phyloP scores from a whole-genome alignment of 768 basidiomycete genomes.

The Suillus ampliporus region DNA sequence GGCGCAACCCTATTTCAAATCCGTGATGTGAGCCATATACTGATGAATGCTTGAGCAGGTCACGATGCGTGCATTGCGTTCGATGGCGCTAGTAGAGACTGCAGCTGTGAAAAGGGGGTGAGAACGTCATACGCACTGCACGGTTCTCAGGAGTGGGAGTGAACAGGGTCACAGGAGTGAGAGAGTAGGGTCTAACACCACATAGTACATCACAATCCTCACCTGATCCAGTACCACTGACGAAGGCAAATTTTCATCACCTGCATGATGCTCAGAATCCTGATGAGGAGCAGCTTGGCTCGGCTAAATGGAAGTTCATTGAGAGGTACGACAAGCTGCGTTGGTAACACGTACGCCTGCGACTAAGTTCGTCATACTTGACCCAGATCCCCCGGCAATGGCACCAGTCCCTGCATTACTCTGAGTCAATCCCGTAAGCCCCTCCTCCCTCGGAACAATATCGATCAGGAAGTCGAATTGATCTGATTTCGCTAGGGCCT shows the following conservation, averaged over 20 bases:
- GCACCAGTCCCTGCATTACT: constrained; percentile 1
- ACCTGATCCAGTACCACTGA: constrained; percentile 32
- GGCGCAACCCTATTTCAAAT: not conserved
- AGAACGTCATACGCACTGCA: constrained; percentile 11
- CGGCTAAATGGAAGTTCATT: constrained; percentile 21
- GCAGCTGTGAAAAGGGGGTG: constrained; percentile 13
- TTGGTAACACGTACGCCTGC: constrained; percentile 30
- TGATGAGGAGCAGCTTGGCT: constrained; percentile 30
- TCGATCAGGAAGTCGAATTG: constrained; percentile 99
- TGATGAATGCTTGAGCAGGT: not conserved
- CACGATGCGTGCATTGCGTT: constrained; percentile 14
- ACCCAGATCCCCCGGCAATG: not conserved
- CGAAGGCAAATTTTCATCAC: constrained; percentile 22
- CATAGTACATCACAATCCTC: not conserved
- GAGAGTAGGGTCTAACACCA: constrained; percentile 4
- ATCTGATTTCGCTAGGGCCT: constrained; percentile 90
- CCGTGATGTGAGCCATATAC: not conserved
- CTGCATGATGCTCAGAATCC: constrained; percentile 29
- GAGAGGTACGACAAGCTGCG: constrained; percentile 3
- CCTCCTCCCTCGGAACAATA: constrained; percentile 88
- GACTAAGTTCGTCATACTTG: constrained; percentile 22
- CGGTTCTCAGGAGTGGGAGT: constrained; percentile 24
- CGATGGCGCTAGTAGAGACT: constrained; percentile 13
- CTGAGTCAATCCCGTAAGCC: constrained; percentile 29
- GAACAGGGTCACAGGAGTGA: not conserved